phyloP scores from a whole-genome alignment of 805 yeast genomes.

The Yamadazyma tumulicola region DNA sequence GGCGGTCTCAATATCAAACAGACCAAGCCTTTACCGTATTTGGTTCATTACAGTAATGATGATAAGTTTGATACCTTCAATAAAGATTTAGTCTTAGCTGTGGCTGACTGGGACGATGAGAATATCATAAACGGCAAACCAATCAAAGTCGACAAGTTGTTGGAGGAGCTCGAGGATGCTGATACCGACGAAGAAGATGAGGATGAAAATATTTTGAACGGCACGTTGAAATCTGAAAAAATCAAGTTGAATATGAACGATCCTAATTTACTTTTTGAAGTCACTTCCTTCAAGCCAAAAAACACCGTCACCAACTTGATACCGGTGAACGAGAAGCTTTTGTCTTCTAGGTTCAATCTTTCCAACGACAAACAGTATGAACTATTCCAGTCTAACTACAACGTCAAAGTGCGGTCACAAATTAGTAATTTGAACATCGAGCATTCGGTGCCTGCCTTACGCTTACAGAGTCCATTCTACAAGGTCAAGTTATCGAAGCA shows the following conservation, averaged over 20 bases:
- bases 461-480: constrained; percentile 88
- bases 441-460: constrained; percentile 82
- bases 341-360: constrained; percentile 67
- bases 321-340: constrained; percentile 52
- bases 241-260: constrained; percentile 82
- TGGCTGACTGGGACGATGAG: constrained; percentile 78
- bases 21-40: constrained; percentile 23
- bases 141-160: constrained; percentile 6
- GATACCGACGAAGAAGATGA: constrained; percentile 39
- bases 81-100: constrained; percentile 59
- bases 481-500: constrained; percentile 68
- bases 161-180: constrained; percentile 11
- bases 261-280: constrained; percentile 65
- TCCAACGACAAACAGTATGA: constrained; percentile 90
- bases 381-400: constrained; percentile 76
- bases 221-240: constrained; percentile 41
- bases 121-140: constrained; percentile 48
- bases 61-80: constrained; percentile 41
- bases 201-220: constrained; percentile 77
- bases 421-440: constrained; percentile 88
- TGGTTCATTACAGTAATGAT: constrained; percentile 29
- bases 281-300: neutral
- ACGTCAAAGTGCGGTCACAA: constrained; percentile 87
- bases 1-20: constrained; percentile 16
- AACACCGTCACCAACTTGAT: constrained; percentile 28